These are phyloP conservation scores for Noccaea bulbosa DNA, from an alignment of 345 rosid species.

Conservation along the genomic window DNA sequence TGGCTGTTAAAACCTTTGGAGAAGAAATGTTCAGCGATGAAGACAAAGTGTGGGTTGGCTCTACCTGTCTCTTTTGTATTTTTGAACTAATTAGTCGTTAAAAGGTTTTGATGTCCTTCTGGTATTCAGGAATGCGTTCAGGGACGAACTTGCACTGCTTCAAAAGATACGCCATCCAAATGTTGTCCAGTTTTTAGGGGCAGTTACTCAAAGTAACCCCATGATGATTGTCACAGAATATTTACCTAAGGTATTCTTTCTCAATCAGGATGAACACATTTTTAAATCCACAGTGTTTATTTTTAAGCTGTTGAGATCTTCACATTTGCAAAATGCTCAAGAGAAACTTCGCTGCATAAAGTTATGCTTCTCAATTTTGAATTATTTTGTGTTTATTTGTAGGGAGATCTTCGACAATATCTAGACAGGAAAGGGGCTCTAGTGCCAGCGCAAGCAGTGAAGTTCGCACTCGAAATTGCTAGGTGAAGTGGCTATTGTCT, in stretches of 20 bases:
- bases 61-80: neutral
- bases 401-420: conserved; percentile 84
- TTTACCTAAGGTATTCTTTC: conserved; percentile 63
- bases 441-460: conserved; percentile 65
- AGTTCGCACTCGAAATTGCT: conserved; percentile 84
- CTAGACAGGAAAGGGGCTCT: conserved; percentile 66
- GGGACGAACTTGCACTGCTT: conserved; percentile 81
- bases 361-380: neutral
- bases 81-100: neutral
- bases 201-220: conserved; percentile 86
- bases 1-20: conserved; percentile 80
- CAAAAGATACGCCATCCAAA: conserved; percentile 89
- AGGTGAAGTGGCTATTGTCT: conserved; percentile 50
- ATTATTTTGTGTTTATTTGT: conserved; percentile 14
- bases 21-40: conserved; percentile 75
- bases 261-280: conserved; percentile 14
- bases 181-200: conserved; percentile 88
- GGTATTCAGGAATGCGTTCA: conserved; percentile 68
- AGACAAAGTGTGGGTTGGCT: conserved; percentile 72
- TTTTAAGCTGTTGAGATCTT: neutral
- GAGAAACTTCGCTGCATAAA: conserved; percentile 10
- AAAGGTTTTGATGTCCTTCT: conserved; percentile 28
- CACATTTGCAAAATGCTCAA: conserved; percentile 24
- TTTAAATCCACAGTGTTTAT: neutral
- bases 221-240: conserved; percentile 90